Conservation (phyloP, 768 basidiomycete species). For the Basidioascus undulatus region DNA sequence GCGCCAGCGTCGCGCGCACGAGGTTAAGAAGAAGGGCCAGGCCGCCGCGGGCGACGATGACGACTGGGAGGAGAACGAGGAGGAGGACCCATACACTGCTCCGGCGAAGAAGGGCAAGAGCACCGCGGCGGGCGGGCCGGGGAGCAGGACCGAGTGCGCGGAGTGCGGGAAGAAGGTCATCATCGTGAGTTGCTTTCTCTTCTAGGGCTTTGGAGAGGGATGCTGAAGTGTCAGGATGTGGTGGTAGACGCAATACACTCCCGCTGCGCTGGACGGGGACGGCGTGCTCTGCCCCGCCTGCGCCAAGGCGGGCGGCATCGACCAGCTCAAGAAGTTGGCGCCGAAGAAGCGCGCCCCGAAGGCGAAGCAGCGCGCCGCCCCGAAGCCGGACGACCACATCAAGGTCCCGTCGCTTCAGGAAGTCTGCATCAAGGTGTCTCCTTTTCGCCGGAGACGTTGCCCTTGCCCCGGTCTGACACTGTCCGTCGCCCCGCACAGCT, state of each 20-base stretch:
- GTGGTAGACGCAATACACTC: slow-evolving; percentile 45
- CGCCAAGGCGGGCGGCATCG: slow-evolving; percentile 45
- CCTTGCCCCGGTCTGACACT: background rate
- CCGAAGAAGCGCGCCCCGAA: slow-evolving; percentile 35
- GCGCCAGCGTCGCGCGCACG: slow-evolving; percentile 20
- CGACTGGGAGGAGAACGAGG: slow-evolving; percentile 37
- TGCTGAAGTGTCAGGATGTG: no score
- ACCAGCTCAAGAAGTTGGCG: slow-evolving; percentile 60
- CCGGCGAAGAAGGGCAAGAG: slow-evolving; percentile 24
- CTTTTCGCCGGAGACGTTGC: background rate
- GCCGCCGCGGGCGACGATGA: slow-evolving; percentile 24
- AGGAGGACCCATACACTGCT: no score
- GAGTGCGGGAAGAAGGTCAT: slow-evolving; percentile 65
- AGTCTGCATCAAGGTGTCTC: slow-evolving; percentile 47
- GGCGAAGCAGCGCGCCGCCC: slow-evolving; percentile 2
- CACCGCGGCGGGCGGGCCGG: slow-evolving; percentile 17
- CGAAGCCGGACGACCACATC: slow-evolving; percentile 24
- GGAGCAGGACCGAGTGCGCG: slow-evolving; percentile 57
- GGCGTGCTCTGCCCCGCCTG: slow-evolving; percentile 72
- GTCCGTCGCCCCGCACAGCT: slow-evolving; percentile 25
- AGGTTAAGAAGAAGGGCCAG: slow-evolving; percentile 20
- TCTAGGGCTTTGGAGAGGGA: background rate
- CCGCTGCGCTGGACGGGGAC: slow-evolving; percentile 39
- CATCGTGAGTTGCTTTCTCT: slow-evolving; percentile 33
- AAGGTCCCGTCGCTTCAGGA: slow-evolving; percentile 46